These are phyloP conservation scores for Mentha longifolia DNA, from an alignment of 257 asterid species.

Conservation along the genomic window DNA sequence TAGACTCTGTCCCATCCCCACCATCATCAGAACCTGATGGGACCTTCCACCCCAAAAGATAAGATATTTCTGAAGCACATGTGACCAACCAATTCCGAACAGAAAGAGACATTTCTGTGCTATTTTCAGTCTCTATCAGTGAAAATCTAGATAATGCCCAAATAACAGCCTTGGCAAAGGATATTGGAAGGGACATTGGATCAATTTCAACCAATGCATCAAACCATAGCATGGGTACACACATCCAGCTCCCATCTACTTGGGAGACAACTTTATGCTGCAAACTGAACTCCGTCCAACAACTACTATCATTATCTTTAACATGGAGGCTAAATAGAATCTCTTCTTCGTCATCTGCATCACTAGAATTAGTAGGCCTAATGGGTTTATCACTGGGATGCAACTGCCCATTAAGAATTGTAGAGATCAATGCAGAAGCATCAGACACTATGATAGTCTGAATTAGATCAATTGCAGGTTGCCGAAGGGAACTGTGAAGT, in stretches of 20 bases:
- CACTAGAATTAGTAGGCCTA: conserved; percentile 40
- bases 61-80: conserved; percentile 73
- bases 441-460: conserved; percentile 82
- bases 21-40: conserved; percentile 96
- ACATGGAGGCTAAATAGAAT: conserved; percentile 45
- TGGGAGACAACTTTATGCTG: conserved; percentile 71
- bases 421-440: conserved; percentile 80
- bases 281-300: conserved; percentile 77
- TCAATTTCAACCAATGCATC: conserved; percentile 88
- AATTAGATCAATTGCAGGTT: conserved; percentile 93
- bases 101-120: conserved; percentile 55
- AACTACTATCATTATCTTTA: conserved; percentile 61
- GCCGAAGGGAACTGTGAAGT: conserved; percentile 85
- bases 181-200: conserved; percentile 70
- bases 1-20: conserved; percentile 72
- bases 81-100: conserved; percentile 68
- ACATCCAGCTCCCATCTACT: conserved; percentile 85
- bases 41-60: conserved; percentile 85
- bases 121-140: conserved; percentile 63
- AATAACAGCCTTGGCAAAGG: conserved; percentile 85
- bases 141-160: conserved; percentile 92
- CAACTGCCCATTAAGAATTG: conserved; percentile 58
- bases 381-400: conserved; percentile 56
- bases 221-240: conserved; percentile 97
- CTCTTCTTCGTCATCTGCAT: conserved; percentile 68